Evolutionary conservation across 192 early-diverging fungal genomes (phyloP).

Genomic region (Gonapodya sp.): DNA sequence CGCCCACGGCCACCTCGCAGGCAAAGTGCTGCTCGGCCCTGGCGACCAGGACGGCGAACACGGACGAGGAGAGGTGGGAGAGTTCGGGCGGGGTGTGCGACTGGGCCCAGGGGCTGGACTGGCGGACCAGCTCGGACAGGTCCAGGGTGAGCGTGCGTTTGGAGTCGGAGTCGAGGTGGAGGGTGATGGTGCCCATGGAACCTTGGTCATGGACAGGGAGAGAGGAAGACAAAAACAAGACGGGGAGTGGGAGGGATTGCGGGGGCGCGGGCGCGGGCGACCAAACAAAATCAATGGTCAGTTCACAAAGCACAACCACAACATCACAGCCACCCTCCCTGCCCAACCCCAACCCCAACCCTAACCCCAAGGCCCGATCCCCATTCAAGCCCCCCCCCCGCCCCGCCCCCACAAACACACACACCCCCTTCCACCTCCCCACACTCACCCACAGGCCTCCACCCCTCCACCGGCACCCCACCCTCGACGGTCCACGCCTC

Average conservation of each 20-base stretch:
- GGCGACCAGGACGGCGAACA: conserved; percentile 3
- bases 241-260: background rate
- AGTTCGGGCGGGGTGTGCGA: background rate
- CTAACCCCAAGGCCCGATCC: too few species aligned
- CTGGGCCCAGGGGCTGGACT: background rate
- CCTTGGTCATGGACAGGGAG: background rate
- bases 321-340: background rate
- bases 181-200: background rate
- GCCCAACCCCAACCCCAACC: background rate
- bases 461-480: background rate
- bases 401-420: too few species aligned
- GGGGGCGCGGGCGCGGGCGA: background rate
- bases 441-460: background rate
- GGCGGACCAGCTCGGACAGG: background rate
- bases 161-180: conserved; percentile 10
- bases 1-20: background rate
- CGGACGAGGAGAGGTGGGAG: background rate
- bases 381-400: too few species aligned
- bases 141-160: background rate
- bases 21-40: background rate
- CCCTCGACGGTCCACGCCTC: background rate
- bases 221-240: background rate
- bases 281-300: background rate
- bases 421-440: too few species aligned
- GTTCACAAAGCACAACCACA: background rate